A percentile compares a stretch with the other conserved stretches of the same genome.
Evolutionary conservation across 192 early-diverging fungal species (phyloP).

Genomic region (Backusella australiensis): DNA sequence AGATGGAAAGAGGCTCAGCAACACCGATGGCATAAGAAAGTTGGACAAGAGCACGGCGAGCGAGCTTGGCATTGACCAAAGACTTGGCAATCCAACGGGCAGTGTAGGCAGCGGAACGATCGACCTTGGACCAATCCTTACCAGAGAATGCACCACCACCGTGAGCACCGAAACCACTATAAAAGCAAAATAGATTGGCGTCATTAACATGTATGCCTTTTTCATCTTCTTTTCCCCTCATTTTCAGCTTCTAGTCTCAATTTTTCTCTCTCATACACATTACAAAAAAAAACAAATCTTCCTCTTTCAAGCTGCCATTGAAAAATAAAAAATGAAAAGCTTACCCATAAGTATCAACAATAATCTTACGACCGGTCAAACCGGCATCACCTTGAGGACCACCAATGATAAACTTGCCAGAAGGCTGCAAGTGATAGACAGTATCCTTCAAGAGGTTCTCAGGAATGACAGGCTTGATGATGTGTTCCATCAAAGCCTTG

Average conservation of each 20-base stretch:
- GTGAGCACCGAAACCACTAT: conserved; percentile 38
- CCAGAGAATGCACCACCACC: conserved; percentile 99
- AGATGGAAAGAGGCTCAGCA: conserved; percentile 94
- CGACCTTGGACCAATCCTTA: conserved; percentile 99
- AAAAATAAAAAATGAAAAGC: not conserved
- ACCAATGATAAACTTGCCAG: conserved; percentile 99
- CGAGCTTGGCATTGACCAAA: conserved; percentile 88
- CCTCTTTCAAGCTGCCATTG: not conserved
- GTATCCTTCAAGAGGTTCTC: conserved; percentile 88
- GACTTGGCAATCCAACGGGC: conserved; percentile 99
- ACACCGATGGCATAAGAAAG: conserved; percentile 99
- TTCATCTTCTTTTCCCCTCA: not conserved
- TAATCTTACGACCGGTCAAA: conserved; percentile 77
- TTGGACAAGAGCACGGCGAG: conserved; percentile 91
- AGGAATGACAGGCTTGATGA: conserved; percentile 91
- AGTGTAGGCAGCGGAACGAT: conserved; percentile 95
- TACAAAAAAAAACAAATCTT: not conserved
- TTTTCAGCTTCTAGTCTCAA: not conserved
- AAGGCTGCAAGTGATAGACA: conserved; percentile 97
- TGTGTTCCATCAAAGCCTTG: conserved; percentile 85
- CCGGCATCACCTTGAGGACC: conserved; percentile 99
- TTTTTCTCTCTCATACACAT: not conserved
- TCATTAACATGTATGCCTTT: not conserved
- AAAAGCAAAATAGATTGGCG: not conserved
- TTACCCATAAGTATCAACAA: conserved; percentile 38